Base-by-base conservation (phyloP, 2,329 filamentous ascomycete genomes). In the Fusarium pininemorale region DNA sequence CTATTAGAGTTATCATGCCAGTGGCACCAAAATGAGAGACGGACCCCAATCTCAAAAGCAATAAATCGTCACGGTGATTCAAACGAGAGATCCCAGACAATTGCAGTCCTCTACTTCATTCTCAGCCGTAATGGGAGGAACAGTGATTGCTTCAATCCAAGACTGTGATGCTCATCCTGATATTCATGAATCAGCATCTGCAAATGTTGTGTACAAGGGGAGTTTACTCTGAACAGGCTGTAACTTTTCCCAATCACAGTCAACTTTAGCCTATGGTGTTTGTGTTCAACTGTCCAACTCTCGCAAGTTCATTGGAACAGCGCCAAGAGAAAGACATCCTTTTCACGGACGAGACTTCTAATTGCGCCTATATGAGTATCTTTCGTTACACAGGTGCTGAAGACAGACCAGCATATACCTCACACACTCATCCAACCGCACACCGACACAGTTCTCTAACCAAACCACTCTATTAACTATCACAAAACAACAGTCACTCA, bases 291-390 rank as follows among this genome's bases (percentile, higher is more conserved):
- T 22, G 7, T 22, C 45, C 6, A 10, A 24, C 15, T 18, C 28
- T 24, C 11, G 16, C 6, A 20, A 15, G 30, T 51, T 24, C 6
- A 6, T 24, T 35, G 16, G 16, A 11, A 5, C 16, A 11, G 20
- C 14, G 7, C 8, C 12, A 14, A 37, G 15, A 1, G 9, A 37
- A 37, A 18, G 35, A 37, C 35, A 18, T 20, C 2, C 4, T 4
- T 24, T 13, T 1, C 5, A 10, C 12, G 8, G 24, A 20, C 16
- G 11, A 20, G 0, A 24, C 4, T 20, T 11, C n/a, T 14, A 1
- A 24, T 8, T 5, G 16, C 3, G 12, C 12, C 8, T 35, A 51
- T 51, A 24, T 35, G n/a, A 51, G 12, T 20, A 6, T 12, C 42
- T 44, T 16, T 44, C 16, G 10, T 10, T 24, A 10, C 42, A 18